Percentiles rank a stretch among this genome's conserved stretches.
These are phyloP conservation scores for Danielozyma ontarioensis DNA, from an alignment of 805 yeast genomes.

Conservation along the genomic window DNA sequence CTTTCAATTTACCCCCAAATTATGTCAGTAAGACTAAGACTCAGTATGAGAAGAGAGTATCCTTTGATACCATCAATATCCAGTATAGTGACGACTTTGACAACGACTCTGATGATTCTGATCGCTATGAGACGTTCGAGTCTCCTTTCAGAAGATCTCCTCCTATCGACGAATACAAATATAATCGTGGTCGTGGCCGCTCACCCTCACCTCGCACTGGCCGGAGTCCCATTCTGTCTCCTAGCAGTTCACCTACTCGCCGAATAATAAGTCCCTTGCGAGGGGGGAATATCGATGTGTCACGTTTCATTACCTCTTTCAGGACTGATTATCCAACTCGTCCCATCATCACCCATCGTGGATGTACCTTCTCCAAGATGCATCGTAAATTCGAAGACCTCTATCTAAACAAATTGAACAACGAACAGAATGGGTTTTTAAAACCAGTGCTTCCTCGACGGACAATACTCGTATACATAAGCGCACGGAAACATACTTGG, in stretches of 20 bases:
- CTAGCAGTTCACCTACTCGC: constrained; percentile 16
- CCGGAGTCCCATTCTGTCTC: constrained; percentile 7
- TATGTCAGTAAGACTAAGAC: constrained; percentile 4
- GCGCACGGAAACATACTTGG: constrained; percentile 78
- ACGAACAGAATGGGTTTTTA: constrained; percentile 10
- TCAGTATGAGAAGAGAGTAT: constrained; percentile 33
- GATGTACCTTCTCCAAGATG: constrained; percentile 40
- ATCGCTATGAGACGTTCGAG: constrained; percentile 6
- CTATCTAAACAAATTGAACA: constrained; percentile 32
- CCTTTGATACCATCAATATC: constrained; percentile 50
- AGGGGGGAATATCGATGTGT: constrained; percentile 7
- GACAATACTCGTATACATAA: constrained; percentile 56
- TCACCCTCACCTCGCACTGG: constrained; percentile 5
- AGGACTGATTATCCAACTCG: constrained; percentile 30
- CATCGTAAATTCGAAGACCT: constrained; percentile 46
- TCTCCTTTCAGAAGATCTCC: too few relatives aligned
- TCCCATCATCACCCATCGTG: constrained; percentile 37
- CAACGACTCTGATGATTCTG: constrained; percentile 14
- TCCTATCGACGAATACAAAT: too few relatives aligned
- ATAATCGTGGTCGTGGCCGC: constrained; percentile 3
- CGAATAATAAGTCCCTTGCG: constrained; percentile 11
- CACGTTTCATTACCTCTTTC: constrained; percentile 6
- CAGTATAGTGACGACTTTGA: constrained; percentile 21
- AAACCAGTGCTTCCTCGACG: constrained; percentile 46
- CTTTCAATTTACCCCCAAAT: constrained; percentile 9